A percentile compares a stretch with the other conserved stretches of the same genome.
These are phyloP conservation scores for Pestalotiopsis sp. DNA, from an alignment of 2,329 filamentous ascomycete genomes.

Conservation along the genomic window DNA sequence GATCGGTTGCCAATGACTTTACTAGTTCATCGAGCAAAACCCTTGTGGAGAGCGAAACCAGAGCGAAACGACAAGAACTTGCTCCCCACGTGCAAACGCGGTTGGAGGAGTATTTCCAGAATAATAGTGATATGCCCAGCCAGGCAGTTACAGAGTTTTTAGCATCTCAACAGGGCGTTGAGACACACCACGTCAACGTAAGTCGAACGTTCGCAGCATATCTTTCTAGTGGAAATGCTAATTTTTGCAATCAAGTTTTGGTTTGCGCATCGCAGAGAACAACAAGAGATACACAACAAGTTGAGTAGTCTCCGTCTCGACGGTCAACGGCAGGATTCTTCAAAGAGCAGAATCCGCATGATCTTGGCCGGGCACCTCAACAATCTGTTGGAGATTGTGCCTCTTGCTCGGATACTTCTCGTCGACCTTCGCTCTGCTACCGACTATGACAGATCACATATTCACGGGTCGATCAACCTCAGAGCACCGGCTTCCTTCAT, in stretches of 20 bases:
- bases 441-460: constrained; percentile 54
- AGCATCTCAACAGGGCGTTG: constrained; percentile 56
- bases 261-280: constrained; percentile 57
- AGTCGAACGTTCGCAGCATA: constrained; percentile 19
- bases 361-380: constrained; percentile 55
- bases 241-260: constrained; percentile 37
- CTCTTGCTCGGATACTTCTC: constrained; percentile 46
- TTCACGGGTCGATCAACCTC: constrained; percentile 54
- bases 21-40: constrained; percentile 42
- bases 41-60: constrained; percentile 35
- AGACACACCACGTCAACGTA: constrained; percentile 52
- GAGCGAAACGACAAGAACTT: constrained; percentile 47
- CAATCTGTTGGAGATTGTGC: constrained; percentile 52
- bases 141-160: constrained; percentile 54
- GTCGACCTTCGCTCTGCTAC: constrained; percentile 51
- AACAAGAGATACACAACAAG: constrained; percentile 46
- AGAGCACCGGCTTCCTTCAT: constrained; percentile 53
- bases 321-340: constrained; percentile 30
- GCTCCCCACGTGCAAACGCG: constrained; percentile 51
- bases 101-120: constrained; percentile 56
- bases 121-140: constrained; percentile 46
- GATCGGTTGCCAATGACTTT: constrained; percentile 49
- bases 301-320: constrained; percentile 47
- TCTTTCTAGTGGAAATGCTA: constrained; percentile 14
- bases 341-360: constrained; percentile 43